phyloP scores from a whole-genome alignment of 805 yeast species.

The Saturnispora sekii region DNA sequence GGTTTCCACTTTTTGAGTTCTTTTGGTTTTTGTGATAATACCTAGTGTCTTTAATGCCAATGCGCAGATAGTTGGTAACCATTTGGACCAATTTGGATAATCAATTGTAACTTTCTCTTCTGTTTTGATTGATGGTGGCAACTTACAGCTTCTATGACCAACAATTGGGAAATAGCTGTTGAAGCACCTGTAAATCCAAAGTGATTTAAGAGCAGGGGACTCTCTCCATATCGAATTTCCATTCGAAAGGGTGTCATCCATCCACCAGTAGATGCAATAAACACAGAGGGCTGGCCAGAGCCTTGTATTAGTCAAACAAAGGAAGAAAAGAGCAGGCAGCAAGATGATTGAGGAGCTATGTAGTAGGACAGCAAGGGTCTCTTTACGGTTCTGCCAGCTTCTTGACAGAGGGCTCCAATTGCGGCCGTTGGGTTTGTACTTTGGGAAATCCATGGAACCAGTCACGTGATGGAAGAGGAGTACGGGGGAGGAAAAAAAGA shows the following conservation, averaged over 20 bases:
- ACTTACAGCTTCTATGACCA: slow-evolving; percentile 55
- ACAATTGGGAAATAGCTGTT: slow-evolving; percentile 72
- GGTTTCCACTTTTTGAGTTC: slow-evolving; percentile 13
- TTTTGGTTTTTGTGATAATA: slow-evolving; percentile 1
- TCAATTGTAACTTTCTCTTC: background rate
- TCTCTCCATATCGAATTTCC: slow-evolving; percentile 57
- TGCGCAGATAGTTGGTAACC: slow-evolving; percentile 2
- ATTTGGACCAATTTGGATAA: slow-evolving; percentile 6
- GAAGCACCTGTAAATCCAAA: slow-evolving; percentile 59
- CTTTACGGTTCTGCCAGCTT: slow-evolving; percentile 34
- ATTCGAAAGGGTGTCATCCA: slow-evolving; percentile 62
- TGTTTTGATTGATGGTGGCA: slow-evolving; percentile 60
- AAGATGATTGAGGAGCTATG: slow-evolving; percentile 65
- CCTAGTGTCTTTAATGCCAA: background rate
- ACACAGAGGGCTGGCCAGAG: slow-evolving; percentile 58
- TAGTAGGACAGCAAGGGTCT: slow-evolving; percentile 62
- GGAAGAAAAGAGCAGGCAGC: slow-evolving; percentile 44
- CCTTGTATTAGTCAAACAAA: slow-evolving; percentile 38
- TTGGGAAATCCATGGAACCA: background rate
- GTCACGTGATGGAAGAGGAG: too few species aligned
- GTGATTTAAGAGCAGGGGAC: slow-evolving; percentile 46
- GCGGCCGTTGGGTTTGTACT: slow-evolving; percentile 1
- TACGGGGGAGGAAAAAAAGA: background rate
- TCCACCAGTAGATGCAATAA: slow-evolving; percentile 44
- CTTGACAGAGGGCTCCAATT: background rate